Evolutionary conservation across 306 rosid species (phyloP).

Genomic region (Dryas drummondii): DNA sequence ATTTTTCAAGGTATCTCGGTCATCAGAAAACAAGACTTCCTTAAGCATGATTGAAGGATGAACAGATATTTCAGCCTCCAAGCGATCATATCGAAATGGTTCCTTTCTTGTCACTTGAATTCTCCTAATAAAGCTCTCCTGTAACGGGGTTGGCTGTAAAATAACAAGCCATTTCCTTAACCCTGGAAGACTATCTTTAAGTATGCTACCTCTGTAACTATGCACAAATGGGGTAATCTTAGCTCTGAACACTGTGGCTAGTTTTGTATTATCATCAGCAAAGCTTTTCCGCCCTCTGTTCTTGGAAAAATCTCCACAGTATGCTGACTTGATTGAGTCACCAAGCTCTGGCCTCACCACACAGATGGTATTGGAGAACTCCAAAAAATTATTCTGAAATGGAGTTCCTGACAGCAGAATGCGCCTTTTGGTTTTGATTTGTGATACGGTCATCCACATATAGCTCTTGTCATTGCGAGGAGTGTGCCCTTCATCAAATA

Average conservation of each 20-base stretch:
- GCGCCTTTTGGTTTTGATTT: conserved; percentile 49
- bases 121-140: conserved; percentile 5
- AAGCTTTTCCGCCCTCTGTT: conserved; percentile 10
- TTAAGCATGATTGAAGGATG: conserved; percentile 51
- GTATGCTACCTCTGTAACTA: conserved; percentile 44
- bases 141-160: conserved; percentile 31
- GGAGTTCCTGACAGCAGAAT: conserved; percentile 76
- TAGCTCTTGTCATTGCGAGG: conserved; percentile 39
- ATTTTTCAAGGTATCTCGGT: conserved; percentile 11
- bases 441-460: conserved; percentile 45
- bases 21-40: background rate
- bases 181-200: conserved; percentile 60
- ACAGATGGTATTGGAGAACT: conserved; percentile 52
- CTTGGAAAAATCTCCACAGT: background rate
- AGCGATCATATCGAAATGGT: conserved; percentile 33
- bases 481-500: conserved; percentile 65
- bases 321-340: background rate
- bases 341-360: conserved; percentile 45
- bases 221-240: conserved; percentile 54
- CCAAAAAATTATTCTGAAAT: conserved; percentile 64
- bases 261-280: conserved; percentile 12
- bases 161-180: conserved; percentile 34
- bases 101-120: background rate
- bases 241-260: conserved; percentile 25
- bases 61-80: conserved; percentile 44